Conservation (phyloP, 179 eudicot genomes). For the Silene vulgaris region DNA sequence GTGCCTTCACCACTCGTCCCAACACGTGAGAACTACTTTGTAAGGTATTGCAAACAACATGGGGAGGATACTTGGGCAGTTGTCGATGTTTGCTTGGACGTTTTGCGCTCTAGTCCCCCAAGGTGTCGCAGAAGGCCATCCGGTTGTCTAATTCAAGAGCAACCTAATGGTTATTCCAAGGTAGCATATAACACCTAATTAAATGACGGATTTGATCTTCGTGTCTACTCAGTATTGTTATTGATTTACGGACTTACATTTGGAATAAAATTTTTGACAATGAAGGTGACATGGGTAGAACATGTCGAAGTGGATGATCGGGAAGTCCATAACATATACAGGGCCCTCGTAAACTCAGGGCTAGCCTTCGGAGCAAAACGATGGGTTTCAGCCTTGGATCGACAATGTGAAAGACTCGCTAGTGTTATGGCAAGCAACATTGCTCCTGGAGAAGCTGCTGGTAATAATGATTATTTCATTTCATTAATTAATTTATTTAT, state of each 20-base stretch:
- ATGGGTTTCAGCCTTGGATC: conserved; percentile 50
- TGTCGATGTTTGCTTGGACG: conserved; percentile 50
- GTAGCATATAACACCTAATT: conserved; percentile 13
- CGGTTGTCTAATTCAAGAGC: conserved; percentile 51
- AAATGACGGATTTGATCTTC: no score
- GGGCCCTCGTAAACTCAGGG: conserved; percentile 44
- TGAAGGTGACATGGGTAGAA: conserved; percentile 59
- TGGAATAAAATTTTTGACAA: neutral
- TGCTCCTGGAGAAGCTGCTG: conserved; percentile 42
- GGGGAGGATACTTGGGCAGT: conserved; percentile 52
- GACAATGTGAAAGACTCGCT: conserved; percentile 60
- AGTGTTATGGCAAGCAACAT: conserved; percentile 50
- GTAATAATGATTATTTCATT: conserved; percentile 13
- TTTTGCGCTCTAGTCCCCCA: conserved; percentile 39
- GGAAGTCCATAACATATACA: conserved; percentile 42
- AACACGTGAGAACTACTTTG: conserved; percentile 48
- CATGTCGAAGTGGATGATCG: conserved; percentile 50
- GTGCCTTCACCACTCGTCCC: conserved; percentile 58
- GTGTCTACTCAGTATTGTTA: no score
- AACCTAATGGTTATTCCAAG: conserved; percentile 59
- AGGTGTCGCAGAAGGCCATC: conserved; percentile 57
- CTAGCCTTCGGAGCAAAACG: conserved; percentile 56
- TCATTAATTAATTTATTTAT: no score
- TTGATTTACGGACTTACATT: neutral
- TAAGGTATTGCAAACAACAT: conserved; percentile 51